Base-by-base conservation (phyloP, 2,329 filamentous ascomycete genomes). In the Chaetomiaceae sp. region DNA sequence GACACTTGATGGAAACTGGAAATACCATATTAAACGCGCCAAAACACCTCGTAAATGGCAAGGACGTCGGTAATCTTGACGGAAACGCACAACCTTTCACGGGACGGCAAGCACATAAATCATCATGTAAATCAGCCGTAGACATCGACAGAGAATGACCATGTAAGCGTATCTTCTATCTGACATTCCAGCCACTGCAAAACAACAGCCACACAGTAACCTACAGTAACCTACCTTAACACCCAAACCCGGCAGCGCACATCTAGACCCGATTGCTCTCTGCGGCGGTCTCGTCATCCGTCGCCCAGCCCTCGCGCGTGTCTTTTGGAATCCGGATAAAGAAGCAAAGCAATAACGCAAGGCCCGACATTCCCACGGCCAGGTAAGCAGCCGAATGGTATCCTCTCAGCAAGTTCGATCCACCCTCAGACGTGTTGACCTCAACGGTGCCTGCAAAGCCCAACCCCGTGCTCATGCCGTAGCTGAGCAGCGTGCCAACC, bases 301-400 rank as follows among this genome's bases (percentile, higher is more conserved):
- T 17, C 8, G 20, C 19, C 35, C 35, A 48, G 9, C 38, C 38
- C 22, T 40, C 38, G 3, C 19, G 20, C 27, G 32, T 47, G 18
- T 42, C 38, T 12, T 32, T 42, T 7, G 32, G 45, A 6, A 35
- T 35, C 22, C 29, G 36, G 15, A 45, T 45, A n/a, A 34, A 37
- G 26, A 49, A 37, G 32, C 37, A 36, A 12, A 49, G 26, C 11
- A 40, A 11, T 30, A 45, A 27, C 9, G 41, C 41, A 17, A 33
- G 20, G 3, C 27, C 47, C 3, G 41, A 45, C 41, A 49, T 35
- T 5, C 37, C 42, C 17, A 49, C 41, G 14, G 41, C 47, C 15
- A 49, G 22, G 17, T 37, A 49, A 3, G 42, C 30, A 11, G 47
- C 47, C 30, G 41, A 36, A n/a, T 42, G 47, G n/a, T 45, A 49